Conservation (phyloP, 257 asterid genomes). For the Echites panduratus region DNA sequence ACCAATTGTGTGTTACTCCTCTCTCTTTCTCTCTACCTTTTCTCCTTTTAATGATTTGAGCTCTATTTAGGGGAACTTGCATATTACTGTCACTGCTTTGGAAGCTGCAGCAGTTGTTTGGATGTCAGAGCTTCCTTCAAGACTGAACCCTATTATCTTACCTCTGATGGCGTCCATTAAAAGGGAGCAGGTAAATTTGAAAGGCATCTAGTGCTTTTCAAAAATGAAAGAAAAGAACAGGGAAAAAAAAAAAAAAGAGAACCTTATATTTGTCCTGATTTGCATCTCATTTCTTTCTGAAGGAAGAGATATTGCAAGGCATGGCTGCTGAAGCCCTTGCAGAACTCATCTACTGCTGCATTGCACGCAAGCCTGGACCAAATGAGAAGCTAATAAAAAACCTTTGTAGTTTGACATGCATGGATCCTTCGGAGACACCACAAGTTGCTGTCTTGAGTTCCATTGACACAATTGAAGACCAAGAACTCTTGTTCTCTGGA, state of each 20-base stretch:
- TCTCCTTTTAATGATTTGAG: neutral
- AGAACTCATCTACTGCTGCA: slow-evolving; percentile 81
- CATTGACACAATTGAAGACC: slow-evolving; percentile 81
- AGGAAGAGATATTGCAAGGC: slow-evolving; percentile 95
- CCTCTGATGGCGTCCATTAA: slow-evolving; percentile 93
- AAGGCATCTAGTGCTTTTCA: slow-evolving; percentile 3
- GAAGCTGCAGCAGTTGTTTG: slow-evolving; percentile 93
- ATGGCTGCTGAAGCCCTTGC: slow-evolving; percentile 96
- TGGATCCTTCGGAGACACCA: slow-evolving; percentile 98
- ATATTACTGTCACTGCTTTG: slow-evolving; percentile 84
- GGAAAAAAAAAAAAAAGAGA: neutral
- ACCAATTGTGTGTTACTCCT: slow-evolving; percentile 1
- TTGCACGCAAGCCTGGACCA: slow-evolving; percentile 89
- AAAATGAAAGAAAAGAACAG: neutral
- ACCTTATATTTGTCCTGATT: slow-evolving; percentile 18
- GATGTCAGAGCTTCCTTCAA: slow-evolving; percentile 93
- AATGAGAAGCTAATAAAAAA: slow-evolving; percentile 91
- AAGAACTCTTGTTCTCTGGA: slow-evolving; percentile 73
- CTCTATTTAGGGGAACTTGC: slow-evolving; percentile 68
- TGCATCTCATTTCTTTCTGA: slow-evolving; percentile 27
- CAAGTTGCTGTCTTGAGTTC: slow-evolving; percentile 82
- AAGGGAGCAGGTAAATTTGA: slow-evolving; percentile 73
- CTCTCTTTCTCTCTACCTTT: neutral
- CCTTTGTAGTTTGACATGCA: slow-evolving; percentile 70
- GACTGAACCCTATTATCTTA: slow-evolving; percentile 80